phyloP scores from a whole-genome alignment of 208 protist species.

The Zelonia costaricensis region DNA sequence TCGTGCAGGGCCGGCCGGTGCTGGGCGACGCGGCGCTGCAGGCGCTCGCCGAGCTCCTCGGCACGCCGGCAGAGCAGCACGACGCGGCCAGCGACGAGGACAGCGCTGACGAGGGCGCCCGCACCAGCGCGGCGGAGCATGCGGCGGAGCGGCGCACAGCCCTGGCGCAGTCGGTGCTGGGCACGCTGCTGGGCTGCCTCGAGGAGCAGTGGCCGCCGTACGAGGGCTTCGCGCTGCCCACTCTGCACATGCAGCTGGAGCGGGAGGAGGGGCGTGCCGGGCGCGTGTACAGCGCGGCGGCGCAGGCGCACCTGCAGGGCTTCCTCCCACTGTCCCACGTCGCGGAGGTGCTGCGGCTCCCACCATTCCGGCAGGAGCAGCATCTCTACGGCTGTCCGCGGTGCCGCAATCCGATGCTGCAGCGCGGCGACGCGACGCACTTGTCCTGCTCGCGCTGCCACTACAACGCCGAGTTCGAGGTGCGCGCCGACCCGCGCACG shows the following conservation, averaged over 20 bases:
- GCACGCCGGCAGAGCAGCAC: not conserved
- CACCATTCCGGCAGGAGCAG: conserved; percentile 26
- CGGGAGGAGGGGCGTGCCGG: conserved; percentile 38
- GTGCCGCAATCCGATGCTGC: conserved; percentile 47
- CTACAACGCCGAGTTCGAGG: conserved; percentile 76
- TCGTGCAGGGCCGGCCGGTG: not conserved
- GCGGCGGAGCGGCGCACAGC: not conserved
- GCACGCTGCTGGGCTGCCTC: conserved; percentile 22
- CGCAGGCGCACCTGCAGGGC: conserved; percentile 20
- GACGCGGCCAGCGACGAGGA: conserved; percentile 3
- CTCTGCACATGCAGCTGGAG: conserved; percentile 30
- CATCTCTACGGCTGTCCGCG: conserved; percentile 62
- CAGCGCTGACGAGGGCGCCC: conserved; percentile 1
- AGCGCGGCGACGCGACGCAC: conserved; percentile 27
- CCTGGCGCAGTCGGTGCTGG: conserved; percentile 8
- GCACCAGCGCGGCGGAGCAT: not conserved
- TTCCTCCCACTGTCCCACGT: conserved; percentile 30
- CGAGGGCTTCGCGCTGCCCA: conserved; percentile 42
- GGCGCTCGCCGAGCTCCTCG: conserved; percentile 13
- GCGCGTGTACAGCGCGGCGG: conserved; percentile 32
- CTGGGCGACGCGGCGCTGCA: conserved; percentile 2
- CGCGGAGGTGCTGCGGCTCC: conserved; percentile 40
- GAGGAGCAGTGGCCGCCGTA: conserved; percentile 62
- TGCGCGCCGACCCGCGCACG: conserved; percentile 32
- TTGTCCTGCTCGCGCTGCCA: conserved; percentile 67